Evolutionary conservation across 2,329 filamentous ascomycete genomes (phyloP).

Genomic region (Simplicillium sp.): DNA sequence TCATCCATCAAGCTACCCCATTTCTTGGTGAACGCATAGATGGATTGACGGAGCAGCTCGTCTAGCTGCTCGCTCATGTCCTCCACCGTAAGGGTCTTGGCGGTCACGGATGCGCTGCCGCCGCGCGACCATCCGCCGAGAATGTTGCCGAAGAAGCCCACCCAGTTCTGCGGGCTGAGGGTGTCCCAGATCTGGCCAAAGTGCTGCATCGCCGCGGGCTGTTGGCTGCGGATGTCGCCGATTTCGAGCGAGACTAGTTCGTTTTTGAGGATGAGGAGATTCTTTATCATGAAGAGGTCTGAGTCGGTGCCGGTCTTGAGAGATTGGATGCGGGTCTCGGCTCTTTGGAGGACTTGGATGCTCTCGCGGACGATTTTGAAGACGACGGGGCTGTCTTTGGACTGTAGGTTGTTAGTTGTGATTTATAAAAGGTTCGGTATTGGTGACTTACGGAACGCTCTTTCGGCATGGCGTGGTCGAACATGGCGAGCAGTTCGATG

Average conservation of each 20-base stretch:
- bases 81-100: slow-evolving; percentile 34
- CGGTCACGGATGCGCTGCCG: slow-evolving; percentile 20
- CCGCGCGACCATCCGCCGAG: slow-evolving; percentile 42
- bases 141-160: slow-evolving; percentile 49
- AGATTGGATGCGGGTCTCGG: slow-evolving; percentile 60
- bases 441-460: slow-evolving; percentile 45
- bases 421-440: background rate
- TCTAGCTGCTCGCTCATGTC: slow-evolving; percentile 58
- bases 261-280: slow-evolving; percentile 90
- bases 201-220: slow-evolving; percentile 42
- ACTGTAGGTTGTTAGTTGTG: slow-evolving; percentile 12
- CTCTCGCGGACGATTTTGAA: slow-evolving; percentile 80
- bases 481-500: slow-evolving; percentile 49
- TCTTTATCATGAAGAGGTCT: slow-evolving; percentile 89
- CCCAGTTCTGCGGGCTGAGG: slow-evolving; percentile 45
- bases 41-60: slow-evolving; percentile 51
- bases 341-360: slow-evolving; percentile 71
- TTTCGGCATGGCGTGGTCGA: slow-evolving; percentile 55
- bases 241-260: slow-evolving; percentile 95
- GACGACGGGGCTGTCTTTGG: slow-evolving; percentile 43
- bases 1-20: slow-evolving; percentile 45
- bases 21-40: slow-evolving; percentile 52
- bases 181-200: slow-evolving; percentile 58
- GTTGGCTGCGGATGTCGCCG: slow-evolving; percentile 48
- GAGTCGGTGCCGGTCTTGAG: slow-evolving; percentile 56